Base-by-base conservation (phyloP, 1,139 yeast genomes). In the Taiozyma sp. region DNA sequence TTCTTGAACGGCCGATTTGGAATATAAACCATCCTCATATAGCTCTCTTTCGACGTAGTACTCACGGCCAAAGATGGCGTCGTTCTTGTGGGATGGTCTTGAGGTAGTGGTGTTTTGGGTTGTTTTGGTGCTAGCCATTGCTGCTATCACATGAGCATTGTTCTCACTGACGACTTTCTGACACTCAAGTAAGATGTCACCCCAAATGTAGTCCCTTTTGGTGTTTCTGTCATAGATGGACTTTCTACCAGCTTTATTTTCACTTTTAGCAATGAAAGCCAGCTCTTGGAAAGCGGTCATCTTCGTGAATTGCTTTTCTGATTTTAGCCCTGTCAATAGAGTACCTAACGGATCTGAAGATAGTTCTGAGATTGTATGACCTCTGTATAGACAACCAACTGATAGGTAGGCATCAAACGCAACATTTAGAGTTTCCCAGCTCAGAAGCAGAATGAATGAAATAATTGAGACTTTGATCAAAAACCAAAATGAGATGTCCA, bases 331-430 rank as follows among this genome's bases (percentile, higher is more conserved):
- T 4, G 85, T 75, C 11, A 90, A 68, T 48, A 91, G 71, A 2
- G 96, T 85, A 46, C 80, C 83, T 50, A 88, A 76, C 4, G 91
- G 93, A 54, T 87, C 89, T 0, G 83, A 68, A 19, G 93, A 81
- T 47, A 80, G 74, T 7, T 82, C 73, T 43, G 93, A 83, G 32
- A 90, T 75, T 22, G 88, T 81, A 52, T 80, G 81, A 28, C 84
- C 83, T 35, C 88, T 81, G 60, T 86, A 89, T 47, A 86, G 67
- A 57, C 98, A 93, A 0, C 97, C 97, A 54, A 88, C 77, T 9
- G 90, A 77, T 62, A 91, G 77, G 66, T 88, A 91, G 4, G 89
- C 84, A 56, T 80, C 74, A 63, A 82, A 90, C 2, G 82, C 71
- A 52, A 79, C 76, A 65, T 87, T 85, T 35, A 80, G 68, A 11